A percentile compares a stretch with the other conserved stretches of the same genome.
Evolutionary conservation across 2,329 filamentous ascomycete genomes (phyloP).

Genomic region (Colletotrichum lini): DNA sequence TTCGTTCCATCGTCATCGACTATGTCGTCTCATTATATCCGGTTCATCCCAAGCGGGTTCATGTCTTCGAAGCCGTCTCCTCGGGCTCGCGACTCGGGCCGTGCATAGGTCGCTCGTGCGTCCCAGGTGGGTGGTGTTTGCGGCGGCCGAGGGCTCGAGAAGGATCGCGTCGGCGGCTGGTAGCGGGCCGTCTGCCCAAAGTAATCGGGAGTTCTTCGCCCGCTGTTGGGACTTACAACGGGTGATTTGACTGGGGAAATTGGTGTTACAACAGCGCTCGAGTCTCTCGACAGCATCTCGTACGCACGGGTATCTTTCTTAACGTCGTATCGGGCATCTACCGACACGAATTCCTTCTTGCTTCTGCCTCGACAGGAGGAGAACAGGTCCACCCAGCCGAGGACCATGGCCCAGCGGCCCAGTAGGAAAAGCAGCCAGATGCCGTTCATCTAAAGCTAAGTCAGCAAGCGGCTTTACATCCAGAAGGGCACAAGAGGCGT

Average conservation of each 20-base stretch:
- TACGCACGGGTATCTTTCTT: conserved; percentile 79
- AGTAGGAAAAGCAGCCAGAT: conserved; percentile 88
- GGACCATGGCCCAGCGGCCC: conserved; percentile 86
- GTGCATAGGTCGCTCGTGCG: conserved; percentile 57
- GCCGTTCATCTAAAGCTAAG: conserved; percentile 76
- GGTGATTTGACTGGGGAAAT: conserved; percentile 57
- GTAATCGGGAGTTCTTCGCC: conserved; percentile 68
- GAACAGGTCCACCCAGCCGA: conserved; percentile 82
- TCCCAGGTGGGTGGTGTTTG: conserved; percentile 59
- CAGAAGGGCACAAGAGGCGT: not conserved
- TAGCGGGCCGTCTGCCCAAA: conserved; percentile 70
- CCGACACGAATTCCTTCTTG: conserved; percentile 89
- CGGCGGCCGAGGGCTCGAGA: conserved; percentile 69
- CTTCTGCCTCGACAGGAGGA: conserved; percentile 62
- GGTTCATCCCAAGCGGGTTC: conserved; percentile 71
- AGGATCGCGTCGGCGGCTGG: conserved; percentile 68
- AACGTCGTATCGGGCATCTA: conserved; percentile 78
- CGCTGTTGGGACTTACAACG: conserved; percentile 49
- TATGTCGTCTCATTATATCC: conserved; percentile 56
- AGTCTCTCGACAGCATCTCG: conserved; percentile 81
- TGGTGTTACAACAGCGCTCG: conserved; percentile 68
- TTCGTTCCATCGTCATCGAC: conserved; percentile 20
- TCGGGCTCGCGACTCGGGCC: conserved; percentile 45
- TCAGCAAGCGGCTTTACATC: conserved; percentile 12
- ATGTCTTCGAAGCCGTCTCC: conserved; percentile 56